phyloP scores from a whole-genome alignment of 192 early-diverging fungal species.

The Linnemannia schmuckeri region DNA sequence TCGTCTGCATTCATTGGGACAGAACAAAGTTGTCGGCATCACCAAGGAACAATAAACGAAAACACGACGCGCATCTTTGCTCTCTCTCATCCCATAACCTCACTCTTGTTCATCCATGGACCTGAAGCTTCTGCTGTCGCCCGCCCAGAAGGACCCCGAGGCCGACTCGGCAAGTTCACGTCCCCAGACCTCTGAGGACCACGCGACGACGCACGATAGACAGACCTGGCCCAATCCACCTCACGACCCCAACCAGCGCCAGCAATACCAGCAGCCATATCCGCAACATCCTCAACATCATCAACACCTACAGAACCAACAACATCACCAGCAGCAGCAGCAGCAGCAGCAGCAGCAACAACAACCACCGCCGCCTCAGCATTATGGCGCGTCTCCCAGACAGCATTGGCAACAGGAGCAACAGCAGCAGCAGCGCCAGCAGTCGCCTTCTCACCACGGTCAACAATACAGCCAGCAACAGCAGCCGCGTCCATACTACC shows the following conservation, averaged over 20 bases:
- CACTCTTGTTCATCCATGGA: slow-evolving; percentile 30
- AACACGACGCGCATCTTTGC: not conserved
- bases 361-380: not conserved
- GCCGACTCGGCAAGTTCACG: slow-evolving; percentile 13
- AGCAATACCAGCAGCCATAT: slow-evolving; percentile 5
- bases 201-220: slow-evolving; percentile 30
- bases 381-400: not conserved
- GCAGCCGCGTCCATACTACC: not conserved
- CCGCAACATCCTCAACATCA: not conserved
- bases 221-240: slow-evolving; percentile 26
- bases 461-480: slow-evolving; percentile 1
- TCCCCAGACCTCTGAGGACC: slow-evolving; percentile 13
- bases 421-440: not conserved
- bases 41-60: not conserved
- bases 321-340: not conserved
- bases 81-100: not conserved
- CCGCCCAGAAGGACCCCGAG: slow-evolving; percentile 51
- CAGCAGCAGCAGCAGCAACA: not conserved
- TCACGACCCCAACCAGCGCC: slow-evolving; percentile 18
- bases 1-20: slow-evolving; percentile 3
- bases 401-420: not conserved
- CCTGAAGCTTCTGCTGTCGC: slow-evolving; percentile 51
- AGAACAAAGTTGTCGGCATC: not conserved
- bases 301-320: not conserved
- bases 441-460: not conserved